Percentiles rank a stretch among this genome's conserved stretches.
Evolutionary conservation across 1,284 basidiomycete species (phyloP).

Genomic region (Moesziomyces sp.): DNA sequence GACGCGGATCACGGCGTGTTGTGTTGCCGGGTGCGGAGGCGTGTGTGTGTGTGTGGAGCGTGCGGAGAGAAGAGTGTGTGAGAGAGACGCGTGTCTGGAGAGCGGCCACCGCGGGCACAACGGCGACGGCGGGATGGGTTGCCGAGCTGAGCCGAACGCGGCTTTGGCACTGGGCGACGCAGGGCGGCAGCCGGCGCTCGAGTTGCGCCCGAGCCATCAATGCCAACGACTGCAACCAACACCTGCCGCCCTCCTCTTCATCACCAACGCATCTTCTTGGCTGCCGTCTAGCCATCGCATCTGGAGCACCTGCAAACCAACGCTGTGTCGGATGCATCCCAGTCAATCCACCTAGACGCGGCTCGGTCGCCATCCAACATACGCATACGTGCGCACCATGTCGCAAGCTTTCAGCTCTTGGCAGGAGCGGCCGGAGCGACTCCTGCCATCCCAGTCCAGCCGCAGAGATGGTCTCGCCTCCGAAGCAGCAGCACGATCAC

Average conservation of each 20-base stretch:
- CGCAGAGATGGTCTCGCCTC: not conserved
- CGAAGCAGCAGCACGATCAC: slow-evolving; percentile 3
- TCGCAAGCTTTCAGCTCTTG: slow-evolving; percentile 33
- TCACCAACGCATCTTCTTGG: not conserved
- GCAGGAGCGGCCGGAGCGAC: slow-evolving; percentile 42
- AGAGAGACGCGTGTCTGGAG: not conserved
- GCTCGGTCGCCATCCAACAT: not conserved
- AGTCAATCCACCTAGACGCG: not conserved
- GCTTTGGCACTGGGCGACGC: too few relatives aligned
- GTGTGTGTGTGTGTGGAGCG: slow-evolving; percentile 1
- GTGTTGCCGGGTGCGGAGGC: not conserved
- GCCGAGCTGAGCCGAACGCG: slow-evolving; percentile 19
- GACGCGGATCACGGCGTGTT: too few relatives aligned
- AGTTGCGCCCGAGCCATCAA: slow-evolving; percentile 30
- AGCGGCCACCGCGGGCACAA: too few relatives aligned
- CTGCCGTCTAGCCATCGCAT: too few relatives aligned
- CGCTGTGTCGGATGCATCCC: not conserved
- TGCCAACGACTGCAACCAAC: slow-evolving; percentile 3
- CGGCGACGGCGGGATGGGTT: slow-evolving; percentile 1
- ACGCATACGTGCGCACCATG: slow-evolving; percentile 13
- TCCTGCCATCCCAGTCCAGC: slow-evolving; percentile 11
- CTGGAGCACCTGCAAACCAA: not conserved
- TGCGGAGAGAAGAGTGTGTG: not conserved
- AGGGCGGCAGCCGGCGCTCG: slow-evolving; percentile 5
- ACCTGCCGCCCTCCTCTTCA: slow-evolving; percentile 2